A percentile compares a stretch with the other conserved stretches of the same genome.
Evolutionary conservation across 2,329 filamentous ascomycete genomes (phyloP).

Genomic region (Dryadomyces quercivorus): DNA sequence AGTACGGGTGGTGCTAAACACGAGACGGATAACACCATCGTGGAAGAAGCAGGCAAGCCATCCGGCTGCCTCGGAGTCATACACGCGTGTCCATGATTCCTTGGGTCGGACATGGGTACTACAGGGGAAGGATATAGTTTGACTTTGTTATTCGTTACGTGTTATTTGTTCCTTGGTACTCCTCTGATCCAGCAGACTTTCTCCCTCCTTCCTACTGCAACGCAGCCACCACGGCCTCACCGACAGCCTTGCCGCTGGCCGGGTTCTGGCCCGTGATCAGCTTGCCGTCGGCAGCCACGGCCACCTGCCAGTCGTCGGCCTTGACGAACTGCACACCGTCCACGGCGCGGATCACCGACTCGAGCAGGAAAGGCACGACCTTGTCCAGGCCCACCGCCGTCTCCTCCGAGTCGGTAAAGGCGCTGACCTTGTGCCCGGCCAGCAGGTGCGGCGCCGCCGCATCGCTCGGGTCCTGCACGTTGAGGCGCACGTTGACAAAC

Average conservation of each 20-base stretch:
- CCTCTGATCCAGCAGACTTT: not conserved
- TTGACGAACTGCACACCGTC: slow-evolving; percentile 44
- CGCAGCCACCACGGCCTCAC: slow-evolving; percentile 29
- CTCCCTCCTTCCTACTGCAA: not conserved
- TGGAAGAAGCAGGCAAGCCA: not conserved
- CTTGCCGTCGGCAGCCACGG: slow-evolving; percentile 30
- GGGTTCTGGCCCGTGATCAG: slow-evolving; percentile 49
- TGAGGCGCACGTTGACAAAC: slow-evolving; percentile 42
- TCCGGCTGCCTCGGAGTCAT: too few species aligned
- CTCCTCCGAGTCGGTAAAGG: slow-evolving; percentile 47
- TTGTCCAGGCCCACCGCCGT: slow-evolving; percentile 25
- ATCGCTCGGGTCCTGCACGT: not conserved
- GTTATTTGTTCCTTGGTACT: too few species aligned
- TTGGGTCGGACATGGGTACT: too few species aligned
- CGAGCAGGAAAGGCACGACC: slow-evolving; percentile 46
- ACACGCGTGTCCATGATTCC: too few species aligned
- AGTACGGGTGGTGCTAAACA: slow-evolving; percentile 61
- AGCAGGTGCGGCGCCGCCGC: slow-evolving; percentile 40
- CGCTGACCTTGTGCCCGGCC: slow-evolving; percentile 44
- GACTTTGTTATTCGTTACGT: too few species aligned
- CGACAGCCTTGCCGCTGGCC: slow-evolving; percentile 36
- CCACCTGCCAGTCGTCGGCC: slow-evolving; percentile 35
- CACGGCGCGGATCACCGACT: slow-evolving; percentile 37
- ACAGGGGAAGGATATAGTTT: too few species aligned
- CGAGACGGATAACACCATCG: not conserved